Base-by-base conservation (phyloP, 1,284 basidiomycete species). In the Pisolithus thermaeus region DNA sequence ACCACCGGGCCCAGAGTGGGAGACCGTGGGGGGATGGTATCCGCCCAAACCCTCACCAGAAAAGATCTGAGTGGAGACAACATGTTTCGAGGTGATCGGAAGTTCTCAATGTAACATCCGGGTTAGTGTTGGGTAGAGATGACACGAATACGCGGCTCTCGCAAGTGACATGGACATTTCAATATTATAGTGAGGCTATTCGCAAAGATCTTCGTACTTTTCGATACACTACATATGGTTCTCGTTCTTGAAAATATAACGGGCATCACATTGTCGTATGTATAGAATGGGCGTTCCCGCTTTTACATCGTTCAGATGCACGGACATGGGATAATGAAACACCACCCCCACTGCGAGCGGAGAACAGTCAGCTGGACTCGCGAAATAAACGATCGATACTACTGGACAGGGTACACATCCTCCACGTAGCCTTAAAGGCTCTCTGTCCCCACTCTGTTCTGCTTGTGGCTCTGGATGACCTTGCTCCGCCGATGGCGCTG, bases 1-100 rank as follows among this genome's bases (percentile, higher is more conserved):
- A 3, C 76, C 74, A 0, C 68, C 73, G 9, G 86, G 85, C 0
- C 59, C 70, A 1, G 73, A 67, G 3, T 87, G 84, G 84, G 73
- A 77, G 58, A 87, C 84, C 4, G 69, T 73, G 11, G 79, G 72
- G 3, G 80, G 80, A 0, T 64, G 56, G 63, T 63, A 63, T 40
- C 62, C 62, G 16, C 42, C 23, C 14, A 12, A 39, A 20, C 22
- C 38, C 18, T 12, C 28, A 30, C 28, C 28, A 30, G 28, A 9
- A 30, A 30, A 8, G 28, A 30, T 30, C 11, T 12, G 32, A 35
- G 12, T 5, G 14, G 32, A 5, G 32, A 35, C 1, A 35, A 12
- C 32, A 35, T 14, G 32, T 16, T 35, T 35, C 3, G 9, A 30
- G 12, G 14, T 14, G 12, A 9, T 9, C 11, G 11, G 30, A 11